Base-by-base conservation (phyloP, 257 asterid species). In the Petunia secreta region DNA sequence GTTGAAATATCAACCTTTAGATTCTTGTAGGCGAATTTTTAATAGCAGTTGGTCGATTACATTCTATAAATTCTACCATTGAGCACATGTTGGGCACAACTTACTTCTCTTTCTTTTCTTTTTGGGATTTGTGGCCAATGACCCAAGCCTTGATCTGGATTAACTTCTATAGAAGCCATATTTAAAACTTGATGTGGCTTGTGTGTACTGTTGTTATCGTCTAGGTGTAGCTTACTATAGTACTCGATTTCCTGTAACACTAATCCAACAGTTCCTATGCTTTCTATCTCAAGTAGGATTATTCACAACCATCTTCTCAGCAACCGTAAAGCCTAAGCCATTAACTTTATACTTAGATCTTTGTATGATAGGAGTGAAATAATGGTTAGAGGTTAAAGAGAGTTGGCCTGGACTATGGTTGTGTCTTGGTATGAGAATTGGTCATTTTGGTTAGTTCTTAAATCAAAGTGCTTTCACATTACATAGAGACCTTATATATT, bases 81-180 rank as follows among this genome's bases (percentile, higher is more conserved):
- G 88, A 88, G 62, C 97, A 90, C 85, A 89, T 84, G 34, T 89
- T 85, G n/a, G 91, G 88, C 78, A 90, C 25, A 83, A 79, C 84
- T 87, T 87, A 41, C 83, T 89, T 46, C 87, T 59, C 58, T 82
- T 79, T 38, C 79, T 85, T 84, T 79, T 91, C 86, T 90, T 90
- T 89, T 77, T 53, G 66, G 46, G 89, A 81, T 65, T 69, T 34
- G 87, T 44, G 14, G 64, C 67, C 60, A 50, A 41, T 34, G 87
- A 77, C 82, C 84, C 88, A 25, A 73, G 71, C 77, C 85, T 87
- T 41, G 86, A 82, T 74, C 55, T 84, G 5, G 84, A 48, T 36
- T 62, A 79, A 83, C 60, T 68, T 38, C 54, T 68, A 68, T 44
- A 8, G 75, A 68, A 44, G 75, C 85, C 13, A 71, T 39, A 0